phyloP scores from a whole-genome alignment of 345 rosid species.

The thale cress (Arabidopsis thaliana) region DNA sequence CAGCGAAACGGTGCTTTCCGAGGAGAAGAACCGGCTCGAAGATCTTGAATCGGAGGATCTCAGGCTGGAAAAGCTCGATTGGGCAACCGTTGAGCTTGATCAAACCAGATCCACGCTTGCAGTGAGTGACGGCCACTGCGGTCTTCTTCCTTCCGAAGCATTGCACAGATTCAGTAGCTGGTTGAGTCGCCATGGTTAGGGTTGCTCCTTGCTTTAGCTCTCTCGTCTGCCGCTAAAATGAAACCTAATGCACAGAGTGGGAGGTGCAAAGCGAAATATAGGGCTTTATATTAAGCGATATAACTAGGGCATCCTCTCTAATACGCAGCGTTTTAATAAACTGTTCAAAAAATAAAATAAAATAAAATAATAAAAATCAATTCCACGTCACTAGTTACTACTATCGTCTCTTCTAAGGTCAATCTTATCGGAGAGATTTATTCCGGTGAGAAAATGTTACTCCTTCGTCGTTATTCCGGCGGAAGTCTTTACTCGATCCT shows the following conservation, averaged over 20 bases:
- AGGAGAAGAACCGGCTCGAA: slow-evolving; percentile 77
- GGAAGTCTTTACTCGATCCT: slow-evolving; percentile 13
- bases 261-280: not conserved
- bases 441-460: slow-evolving; percentile 35
- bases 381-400: slow-evolving; percentile 28
- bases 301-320: slow-evolving; percentile 38
- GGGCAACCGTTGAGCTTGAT: slow-evolving; percentile 86
- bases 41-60: slow-evolving; percentile 82
- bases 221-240: slow-evolving; percentile 29
- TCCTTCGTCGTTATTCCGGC: slow-evolving; percentile 30
- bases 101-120: slow-evolving; percentile 75
- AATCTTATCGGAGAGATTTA: not conserved
- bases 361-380: not conserved
- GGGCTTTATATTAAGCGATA: not conserved
- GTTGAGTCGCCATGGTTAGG: slow-evolving; percentile 42
- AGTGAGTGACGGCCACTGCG: slow-evolving; percentile 81
- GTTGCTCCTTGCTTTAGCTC: not conserved
- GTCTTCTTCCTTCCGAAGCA: slow-evolving; percentile 90
- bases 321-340: slow-evolving; percentile 14
- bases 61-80: slow-evolving; percentile 76
- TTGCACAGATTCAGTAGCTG: slow-evolving; percentile 57
- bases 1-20: slow-evolving; percentile 76
- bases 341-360: not conserved
- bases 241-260: slow-evolving; percentile 36
- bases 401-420: too few species aligned